Evolutionary conservation across 1,139 yeast genomes (phyloP), one percentile per base, ranked within the genome.

Genomic region (Sugiyamaella paludigena): DNA sequence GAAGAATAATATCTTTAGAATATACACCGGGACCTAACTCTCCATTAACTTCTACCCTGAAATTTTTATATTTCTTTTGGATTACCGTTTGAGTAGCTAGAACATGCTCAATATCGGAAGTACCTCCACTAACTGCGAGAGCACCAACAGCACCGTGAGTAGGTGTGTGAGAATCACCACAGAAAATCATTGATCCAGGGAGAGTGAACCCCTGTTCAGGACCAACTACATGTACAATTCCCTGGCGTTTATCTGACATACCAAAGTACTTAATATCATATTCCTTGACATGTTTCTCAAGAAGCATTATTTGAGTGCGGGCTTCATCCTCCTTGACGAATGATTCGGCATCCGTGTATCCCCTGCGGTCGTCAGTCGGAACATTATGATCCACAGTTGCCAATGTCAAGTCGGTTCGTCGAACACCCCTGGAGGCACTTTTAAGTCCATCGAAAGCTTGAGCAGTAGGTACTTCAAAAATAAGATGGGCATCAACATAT

Each of bases 141-240:
- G 95, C 71, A 57, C 96, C 96, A 64, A 87, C 87, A 33, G 95
- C 96, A 63, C 96, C 96, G 63, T 87, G 95, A 1, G 96, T 87
- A 4, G 95, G 84, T 31, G 96, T 87, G 66, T 87, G 96, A 4
- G 95, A 85, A 68, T 87, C 96, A 68, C 96, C 96, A 74, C 96
- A 87, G 48, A 87, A 95, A 43, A 87, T 92, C 2, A 95, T 87
- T 49, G 95, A 85, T 63, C 95, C 95, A 28, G 96, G 95, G 51
- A 87, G 73, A 27, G 95, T 87, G 69, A 87, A 87, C 44, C 95
- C 95, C 70, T 87, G 95, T 68, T 87, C 96, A 15, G 96, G 96
- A 36, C 95, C 96, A 29, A 87, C 57, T 87, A 87, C 84, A 67
- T 87, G 96, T 45, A 87, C 96, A 64, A 87, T 87, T 63, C 96